Base-by-base conservation (phyloP, 2,329 filamentous ascomycete genomes). In the Venturia nashicola region DNA sequence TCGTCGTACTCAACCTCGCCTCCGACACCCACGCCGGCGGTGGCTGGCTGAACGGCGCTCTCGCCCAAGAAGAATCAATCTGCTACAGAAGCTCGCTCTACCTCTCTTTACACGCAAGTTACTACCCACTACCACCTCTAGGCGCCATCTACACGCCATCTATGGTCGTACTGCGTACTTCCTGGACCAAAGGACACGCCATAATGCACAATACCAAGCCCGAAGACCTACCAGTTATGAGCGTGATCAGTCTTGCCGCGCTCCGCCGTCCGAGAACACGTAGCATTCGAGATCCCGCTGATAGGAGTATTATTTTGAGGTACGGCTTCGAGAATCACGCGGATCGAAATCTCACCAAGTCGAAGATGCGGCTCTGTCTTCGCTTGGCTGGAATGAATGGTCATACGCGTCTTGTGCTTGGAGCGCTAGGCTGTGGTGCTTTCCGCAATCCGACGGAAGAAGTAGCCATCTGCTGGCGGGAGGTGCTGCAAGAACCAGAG, bases 51-150 rank as follows among this genome's bases (percentile, higher is more conserved):
- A 78, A 78, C 44, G 86, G 86, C 43, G 78, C 84, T 63, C 73
- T 82, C 39, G 86, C 86, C 0, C 87, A 90, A 72, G 86, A 90
- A 74, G 87, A 90, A 75, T 80, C 82, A 2, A 77, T 90, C 7
- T 89, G 85, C 74, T 86, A 85, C 70, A 82, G 86, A 54, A 83
- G 80, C 64, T 79, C 82, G 0, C 78, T 86, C 8, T 79, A 73
- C 36, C 69, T 78, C 39, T 80, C 79, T 23, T 74, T 85, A 0
- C 73, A 78, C 65, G 67, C 70, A 27, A 64, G 66, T 1, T 80
- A 80, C 69, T 87, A 87, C 70, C 84, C 84, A 0, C 76, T 83
- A 65, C 74, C 74, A 32, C 72, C 77, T 16, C 73, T 77, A 6
- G 78, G 78, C 63, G 82, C 77, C 0, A 73, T 88, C 42, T 88